Conservation (phyloP, 345 rosid genomes). For the Gossypioides kirkii region DNA sequence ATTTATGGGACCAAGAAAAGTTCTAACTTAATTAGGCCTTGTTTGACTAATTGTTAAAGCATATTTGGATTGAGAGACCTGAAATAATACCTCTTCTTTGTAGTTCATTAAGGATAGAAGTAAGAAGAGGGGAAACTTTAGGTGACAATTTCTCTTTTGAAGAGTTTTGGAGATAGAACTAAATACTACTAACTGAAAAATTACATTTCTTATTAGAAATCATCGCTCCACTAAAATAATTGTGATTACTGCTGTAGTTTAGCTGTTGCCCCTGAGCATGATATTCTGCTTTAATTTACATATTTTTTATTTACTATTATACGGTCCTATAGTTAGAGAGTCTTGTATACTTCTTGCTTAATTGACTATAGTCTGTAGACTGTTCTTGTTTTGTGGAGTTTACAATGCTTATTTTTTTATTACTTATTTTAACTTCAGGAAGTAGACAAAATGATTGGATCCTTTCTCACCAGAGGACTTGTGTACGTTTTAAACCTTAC, state of each 20-base stretch:
- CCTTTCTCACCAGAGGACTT: conserved; percentile 50
- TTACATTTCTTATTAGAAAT: not conserved
- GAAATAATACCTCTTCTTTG: not conserved
- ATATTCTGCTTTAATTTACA: not conserved
- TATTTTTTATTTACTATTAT: not conserved
- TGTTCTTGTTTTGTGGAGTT: not conserved
- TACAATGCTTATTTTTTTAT: not conserved
- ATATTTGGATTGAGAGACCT: not conserved
- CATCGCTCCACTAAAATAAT: not conserved
- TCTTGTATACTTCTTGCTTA: not conserved
- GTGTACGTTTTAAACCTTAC: conserved; percentile 37
- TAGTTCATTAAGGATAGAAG: conserved; percentile 1
- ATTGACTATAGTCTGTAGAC: not conserved
- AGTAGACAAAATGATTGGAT: conserved; percentile 42
- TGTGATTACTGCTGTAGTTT: not conserved
- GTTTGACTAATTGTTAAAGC: not conserved
- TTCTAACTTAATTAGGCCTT: not conserved
- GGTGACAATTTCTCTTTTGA: not conserved
- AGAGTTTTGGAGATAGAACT: not conserved
- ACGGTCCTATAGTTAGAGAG: not conserved
- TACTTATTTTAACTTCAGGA: conserved; percentile 6
- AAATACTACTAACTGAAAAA: not conserved
- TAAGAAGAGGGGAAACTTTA: not conserved
- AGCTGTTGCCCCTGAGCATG: not conserved
- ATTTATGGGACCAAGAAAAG: not conserved